Conservation (phyloP, 495 filamentous ascomycete genomes). For the Darksidea phi region DNA sequence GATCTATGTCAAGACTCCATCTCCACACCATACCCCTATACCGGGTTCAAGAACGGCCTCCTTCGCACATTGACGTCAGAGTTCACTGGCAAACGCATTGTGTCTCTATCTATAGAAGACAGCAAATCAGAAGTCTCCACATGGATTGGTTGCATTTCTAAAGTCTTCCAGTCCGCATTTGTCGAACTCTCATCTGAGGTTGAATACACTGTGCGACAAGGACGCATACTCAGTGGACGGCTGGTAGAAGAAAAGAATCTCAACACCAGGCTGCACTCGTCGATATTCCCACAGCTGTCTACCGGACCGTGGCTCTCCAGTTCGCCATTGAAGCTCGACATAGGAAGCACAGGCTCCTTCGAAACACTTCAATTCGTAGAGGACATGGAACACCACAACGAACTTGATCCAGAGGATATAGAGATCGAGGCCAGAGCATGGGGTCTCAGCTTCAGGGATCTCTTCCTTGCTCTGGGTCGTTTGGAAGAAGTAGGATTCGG, state of each 20-base stretch:
- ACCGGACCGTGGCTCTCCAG: neutral
- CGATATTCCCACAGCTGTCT: neutral
- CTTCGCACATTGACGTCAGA: no score
- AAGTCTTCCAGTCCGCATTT: no score
- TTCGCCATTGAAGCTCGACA: neutral
- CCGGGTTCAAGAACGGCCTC: no score
- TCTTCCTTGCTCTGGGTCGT: conserved; percentile 4
- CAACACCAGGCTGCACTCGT: neutral
- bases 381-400: neutral
- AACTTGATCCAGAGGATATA: neutral
- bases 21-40: no score
- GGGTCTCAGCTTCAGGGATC: conserved; percentile 4
- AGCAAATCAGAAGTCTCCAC: no score
- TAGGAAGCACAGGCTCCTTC: neutral
- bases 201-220: neutral
- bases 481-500: neutral
- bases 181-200: no score
- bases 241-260: neutral
- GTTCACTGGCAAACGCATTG: no score
- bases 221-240: neutral
- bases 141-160: no score
- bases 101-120: no score
- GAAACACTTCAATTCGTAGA: neutral
- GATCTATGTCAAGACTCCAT: no score
- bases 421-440: conserved; percentile 6